Conservation (phyloP, 768 basidiomycete genomes). For the Mycena leptocephala region DNA sequence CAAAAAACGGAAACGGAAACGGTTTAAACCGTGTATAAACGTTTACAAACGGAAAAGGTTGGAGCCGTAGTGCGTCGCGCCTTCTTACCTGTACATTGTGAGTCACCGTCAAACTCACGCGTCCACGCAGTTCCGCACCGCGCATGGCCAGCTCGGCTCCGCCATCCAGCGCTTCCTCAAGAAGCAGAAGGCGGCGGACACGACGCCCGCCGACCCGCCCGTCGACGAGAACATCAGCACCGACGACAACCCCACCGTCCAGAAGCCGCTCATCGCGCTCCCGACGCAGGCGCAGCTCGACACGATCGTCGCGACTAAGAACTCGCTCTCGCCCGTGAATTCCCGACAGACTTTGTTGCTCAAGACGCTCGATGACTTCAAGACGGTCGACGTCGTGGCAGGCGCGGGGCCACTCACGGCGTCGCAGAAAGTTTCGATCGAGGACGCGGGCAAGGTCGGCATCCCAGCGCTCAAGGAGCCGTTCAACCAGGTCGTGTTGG, state of each 20-base stretch:
- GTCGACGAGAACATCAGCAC: neutral
- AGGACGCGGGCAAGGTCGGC: constrained; percentile 7
- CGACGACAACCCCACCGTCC: constrained; percentile 1
- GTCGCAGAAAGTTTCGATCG: neutral
- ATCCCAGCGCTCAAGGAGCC: constrained; percentile 8
- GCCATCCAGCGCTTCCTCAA: neutral
- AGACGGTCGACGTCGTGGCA: neutral
- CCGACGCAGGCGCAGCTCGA: neutral
- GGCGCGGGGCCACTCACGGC: neutral
- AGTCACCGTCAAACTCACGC: neutral
- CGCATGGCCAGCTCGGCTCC: neutral
- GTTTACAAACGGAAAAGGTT: too few relatives aligned
- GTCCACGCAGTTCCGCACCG: neutral
- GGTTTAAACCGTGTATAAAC: too few relatives aligned
- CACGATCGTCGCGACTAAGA: neutral
- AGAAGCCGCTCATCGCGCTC: neutral
- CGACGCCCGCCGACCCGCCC: neutral
- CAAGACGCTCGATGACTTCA: neutral
- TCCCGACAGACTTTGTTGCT: neutral
- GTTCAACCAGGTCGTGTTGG: constrained; percentile 21
- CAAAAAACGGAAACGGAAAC: too few relatives aligned
- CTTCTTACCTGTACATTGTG: neutral
- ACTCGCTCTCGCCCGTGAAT: too few relatives aligned
- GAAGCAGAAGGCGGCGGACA: neutral
- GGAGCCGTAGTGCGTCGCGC: neutral